phyloP scores from a whole-genome alignment of 179 eudicot genomes.

The Pouteria campechiana region DNA sequence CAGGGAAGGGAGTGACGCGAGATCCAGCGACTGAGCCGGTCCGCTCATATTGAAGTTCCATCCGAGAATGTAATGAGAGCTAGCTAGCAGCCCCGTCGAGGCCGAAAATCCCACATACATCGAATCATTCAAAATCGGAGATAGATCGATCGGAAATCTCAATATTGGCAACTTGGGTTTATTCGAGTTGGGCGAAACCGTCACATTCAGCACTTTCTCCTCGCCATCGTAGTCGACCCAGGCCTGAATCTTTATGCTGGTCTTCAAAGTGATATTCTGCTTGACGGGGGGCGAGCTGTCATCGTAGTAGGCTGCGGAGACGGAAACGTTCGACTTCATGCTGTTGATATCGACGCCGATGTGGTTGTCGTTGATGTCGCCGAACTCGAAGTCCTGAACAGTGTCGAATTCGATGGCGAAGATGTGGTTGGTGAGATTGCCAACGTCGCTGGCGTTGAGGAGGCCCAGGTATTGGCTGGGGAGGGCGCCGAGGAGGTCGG shows the following conservation, averaged over 20 bases:
- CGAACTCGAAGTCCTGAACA: constrained; percentile 46
- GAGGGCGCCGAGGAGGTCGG: constrained; percentile 17
- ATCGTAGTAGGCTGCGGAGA: constrained; percentile 21
- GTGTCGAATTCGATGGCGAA: constrained; percentile 54
- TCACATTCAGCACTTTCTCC: constrained; percentile 22
- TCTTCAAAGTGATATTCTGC: constrained; percentile 33
- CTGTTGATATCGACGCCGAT: constrained; percentile 46
- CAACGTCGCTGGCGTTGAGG: constrained; percentile 15
- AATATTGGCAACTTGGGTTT: constrained; percentile 36
- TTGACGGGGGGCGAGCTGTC: constrained; percentile 16
- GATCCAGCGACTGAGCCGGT: constrained; percentile 15
- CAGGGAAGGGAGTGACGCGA: constrained; percentile 25
- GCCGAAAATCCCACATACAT: constrained; percentile 49
- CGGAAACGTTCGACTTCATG: constrained; percentile 27
- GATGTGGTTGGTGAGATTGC: constrained; percentile 25
- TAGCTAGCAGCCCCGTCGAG: constrained; percentile 40
- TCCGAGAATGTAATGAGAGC: constrained; percentile 42
- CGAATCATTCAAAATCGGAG: constrained; percentile 19
- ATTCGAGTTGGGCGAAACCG: constrained; percentile 19
- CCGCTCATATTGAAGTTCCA: constrained; percentile 57
- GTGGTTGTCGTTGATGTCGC: constrained; percentile 57
- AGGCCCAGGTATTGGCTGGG: constrained; percentile 46
- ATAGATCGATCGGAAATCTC: constrained; percentile 27
- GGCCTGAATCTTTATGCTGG: constrained; percentile 31
- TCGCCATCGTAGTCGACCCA: constrained; percentile 57